Base-by-base conservation (phyloP, 441 rosid genomes). In the Populus tomentosa region DNA sequence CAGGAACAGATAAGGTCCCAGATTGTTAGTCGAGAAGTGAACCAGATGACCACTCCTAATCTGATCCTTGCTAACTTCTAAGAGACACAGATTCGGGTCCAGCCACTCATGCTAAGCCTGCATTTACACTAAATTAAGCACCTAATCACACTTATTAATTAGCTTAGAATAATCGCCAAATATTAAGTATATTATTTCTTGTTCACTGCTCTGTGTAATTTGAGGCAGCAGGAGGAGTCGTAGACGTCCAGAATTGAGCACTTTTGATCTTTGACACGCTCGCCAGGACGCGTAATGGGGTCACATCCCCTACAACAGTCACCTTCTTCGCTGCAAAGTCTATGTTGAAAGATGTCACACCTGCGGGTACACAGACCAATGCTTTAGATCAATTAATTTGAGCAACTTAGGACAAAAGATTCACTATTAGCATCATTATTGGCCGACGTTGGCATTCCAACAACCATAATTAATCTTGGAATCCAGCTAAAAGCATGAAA, bases 331-430 rank as follows among this genome's bases (percentile, higher is more conserved):
- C 75, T 88, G 88, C 95, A 6, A 91, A 80, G 71, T 91, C 95
- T 79, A 91, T 86, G 76, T 88, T 91, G 88, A 87, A 91, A 35
- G 92, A 89, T 59, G 90, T 88, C 23, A 91, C 95, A 42, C 93
- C 95, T 91, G 56, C 56, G 56, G 18, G 56, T 4, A 50, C 18
- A 1, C 20, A 14, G 18, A 50, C n/a, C 56, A 14, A 14, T 14
- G 56, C 56, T 50, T 16, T 50, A 46, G 6, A 50, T 50, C 56
- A 46, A 46, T 14, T 5, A 1, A 5, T 50, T 50, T 50, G 20
- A 50, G 56, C 14, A 14, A 50, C 56, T 14, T 50, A 50, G 56
- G 56, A 50, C n/a, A 50, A 16, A 50, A 50, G 83, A 80, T 74
- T 6, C 67, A 62, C 1, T 30, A 62, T 10, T 56, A 6, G 9